phyloP scores from a whole-genome alignment of 495 filamentous ascomycete species.

The Pseudotulostoma volvatum region DNA sequence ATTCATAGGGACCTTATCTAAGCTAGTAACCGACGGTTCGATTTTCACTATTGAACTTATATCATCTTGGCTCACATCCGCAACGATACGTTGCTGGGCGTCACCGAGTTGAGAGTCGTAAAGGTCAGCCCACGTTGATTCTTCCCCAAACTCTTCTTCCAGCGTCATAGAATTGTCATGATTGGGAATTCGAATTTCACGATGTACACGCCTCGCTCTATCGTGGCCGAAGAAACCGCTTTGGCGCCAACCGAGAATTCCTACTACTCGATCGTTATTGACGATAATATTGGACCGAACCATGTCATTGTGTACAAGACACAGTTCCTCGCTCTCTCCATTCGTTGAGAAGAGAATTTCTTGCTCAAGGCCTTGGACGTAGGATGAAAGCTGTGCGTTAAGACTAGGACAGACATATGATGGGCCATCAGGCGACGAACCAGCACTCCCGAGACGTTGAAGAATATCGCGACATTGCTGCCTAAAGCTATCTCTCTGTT shows the following conservation, averaged over 20 bases:
- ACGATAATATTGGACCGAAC: conserved; percentile 24
- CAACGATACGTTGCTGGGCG: neutral
- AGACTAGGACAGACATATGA: conserved; percentile 25
- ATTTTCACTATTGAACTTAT: neutral
- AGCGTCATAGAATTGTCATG: conserved; percentile 3
- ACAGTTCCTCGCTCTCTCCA: conserved; percentile 12
- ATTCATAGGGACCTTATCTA: conserved; percentile 15
- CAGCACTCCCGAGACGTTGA: conserved; percentile 14
- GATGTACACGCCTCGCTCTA: conserved; percentile 20
- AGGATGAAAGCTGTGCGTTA: conserved; percentile 17
- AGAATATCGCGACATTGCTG: conserved; percentile 22
- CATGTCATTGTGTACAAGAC: conserved; percentile 25
- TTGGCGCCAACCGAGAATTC: conserved; percentile 25
- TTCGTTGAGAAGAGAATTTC: conserved; percentile 20
- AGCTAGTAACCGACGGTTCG: conserved; percentile 4
- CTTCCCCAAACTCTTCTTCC: conserved; percentile 4
- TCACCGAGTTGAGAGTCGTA: conserved; percentile 14
- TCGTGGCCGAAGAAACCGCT: conserved; percentile 27
- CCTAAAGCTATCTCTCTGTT: conserved; percentile 21
- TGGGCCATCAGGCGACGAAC: conserved; percentile 13
- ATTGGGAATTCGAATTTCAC: conserved; percentile 14
- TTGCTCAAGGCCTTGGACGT: conserved; percentile 13
- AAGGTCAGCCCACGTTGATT: conserved; percentile 18
- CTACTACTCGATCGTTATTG: conserved; percentile 22
- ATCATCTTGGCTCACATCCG: neutral